phyloP scores from a whole-genome alignment of 805 yeast species.

The Kodamaea restingae region DNA sequence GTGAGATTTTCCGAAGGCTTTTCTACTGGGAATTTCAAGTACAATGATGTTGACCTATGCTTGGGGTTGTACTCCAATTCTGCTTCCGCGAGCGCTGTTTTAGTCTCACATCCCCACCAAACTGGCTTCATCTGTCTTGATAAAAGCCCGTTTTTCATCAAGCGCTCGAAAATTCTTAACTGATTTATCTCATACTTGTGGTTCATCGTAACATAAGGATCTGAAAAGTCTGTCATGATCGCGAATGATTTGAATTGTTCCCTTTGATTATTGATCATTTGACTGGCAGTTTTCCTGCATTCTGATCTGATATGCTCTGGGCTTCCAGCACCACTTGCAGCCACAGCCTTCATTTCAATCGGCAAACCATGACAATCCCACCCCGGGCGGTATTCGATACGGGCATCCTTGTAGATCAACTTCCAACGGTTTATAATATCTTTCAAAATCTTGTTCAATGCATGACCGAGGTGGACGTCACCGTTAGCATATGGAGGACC shows the following conservation, averaged over 20 bases:
- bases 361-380: slow-evolving; percentile 99
- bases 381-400: slow-evolving; percentile 78
- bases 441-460: slow-evolving; percentile 82
- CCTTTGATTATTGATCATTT: slow-evolving; percentile 61
- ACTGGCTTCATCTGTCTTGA: slow-evolving; percentile 91
- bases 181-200: slow-evolving; percentile 73
- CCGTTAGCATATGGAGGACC: slow-evolving; percentile 99
- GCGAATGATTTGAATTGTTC: slow-evolving; percentile 64
- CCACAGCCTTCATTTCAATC: slow-evolving; percentile 75
- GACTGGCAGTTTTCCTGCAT: slow-evolving; percentile 67
- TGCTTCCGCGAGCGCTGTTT: slow-evolving; percentile 94
- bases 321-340: slow-evolving; percentile 28
- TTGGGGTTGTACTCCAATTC: slow-evolving; percentile 81
- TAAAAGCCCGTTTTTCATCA: slow-evolving; percentile 64
- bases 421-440: slow-evolving; percentile 79
- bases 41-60: slow-evolving; percentile 67
- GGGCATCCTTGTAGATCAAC: slow-evolving; percentile 52
- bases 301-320: slow-evolving; percentile 54
- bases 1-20: slow-evolving; percentile 17
- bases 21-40: slow-evolving; percentile 57
- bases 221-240: slow-evolving; percentile 77
- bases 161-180: slow-evolving; percentile 59
- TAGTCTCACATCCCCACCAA: slow-evolving; percentile 93
- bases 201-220: slow-evolving; percentile 70
- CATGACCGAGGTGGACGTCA: slow-evolving; percentile 86